A percentile compares a stretch with the other conserved stretches of the same genome.
phyloP scores from a whole-genome alignment of 176 grass and related monocot genomes.

The Raddia distichophylla region DNA sequence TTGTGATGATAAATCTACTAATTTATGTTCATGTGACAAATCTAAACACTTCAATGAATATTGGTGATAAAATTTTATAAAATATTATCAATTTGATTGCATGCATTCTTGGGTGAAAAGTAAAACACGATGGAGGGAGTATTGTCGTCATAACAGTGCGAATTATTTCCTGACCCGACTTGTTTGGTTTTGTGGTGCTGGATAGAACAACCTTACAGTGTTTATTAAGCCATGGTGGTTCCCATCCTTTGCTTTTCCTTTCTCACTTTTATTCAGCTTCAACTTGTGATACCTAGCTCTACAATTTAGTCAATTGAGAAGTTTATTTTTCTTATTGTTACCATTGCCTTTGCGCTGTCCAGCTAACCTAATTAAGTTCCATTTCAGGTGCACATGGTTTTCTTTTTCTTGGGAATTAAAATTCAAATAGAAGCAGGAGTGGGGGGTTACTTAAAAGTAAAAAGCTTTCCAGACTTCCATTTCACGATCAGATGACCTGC shows the following conservation, averaged over 20 bases:
- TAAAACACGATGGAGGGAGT: too few species aligned
- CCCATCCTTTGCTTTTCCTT: neutral
- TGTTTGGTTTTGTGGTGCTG: neutral
- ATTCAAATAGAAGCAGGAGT: conserved; percentile 37
- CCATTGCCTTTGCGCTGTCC: neutral
- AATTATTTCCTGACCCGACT: neutral
- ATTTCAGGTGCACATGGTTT: conserved; percentile 17
- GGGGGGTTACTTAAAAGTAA: conserved; percentile 5
- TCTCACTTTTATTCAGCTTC: neutral
- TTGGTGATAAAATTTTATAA: too few species aligned
- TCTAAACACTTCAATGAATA: too few species aligned
- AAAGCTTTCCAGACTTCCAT: conserved; percentile 24
- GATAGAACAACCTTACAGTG: neutral
- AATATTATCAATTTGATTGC: too few species aligned
- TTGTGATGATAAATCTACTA: too few species aligned
- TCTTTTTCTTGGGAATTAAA: conserved; percentile 26
- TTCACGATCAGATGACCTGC: conserved; percentile 66
- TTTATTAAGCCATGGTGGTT: neutral
- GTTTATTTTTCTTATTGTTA: neutral
- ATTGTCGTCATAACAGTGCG: too few species aligned
- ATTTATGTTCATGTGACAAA: too few species aligned
- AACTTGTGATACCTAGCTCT: neutral
- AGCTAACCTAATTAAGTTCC: neutral
- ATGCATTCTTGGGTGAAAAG: too few species aligned
- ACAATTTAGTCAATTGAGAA: neutral